Evolutionary conservation across 2,329 filamentous ascomycete genomes (phyloP).

Genomic region (Apiospora hydei): DNA sequence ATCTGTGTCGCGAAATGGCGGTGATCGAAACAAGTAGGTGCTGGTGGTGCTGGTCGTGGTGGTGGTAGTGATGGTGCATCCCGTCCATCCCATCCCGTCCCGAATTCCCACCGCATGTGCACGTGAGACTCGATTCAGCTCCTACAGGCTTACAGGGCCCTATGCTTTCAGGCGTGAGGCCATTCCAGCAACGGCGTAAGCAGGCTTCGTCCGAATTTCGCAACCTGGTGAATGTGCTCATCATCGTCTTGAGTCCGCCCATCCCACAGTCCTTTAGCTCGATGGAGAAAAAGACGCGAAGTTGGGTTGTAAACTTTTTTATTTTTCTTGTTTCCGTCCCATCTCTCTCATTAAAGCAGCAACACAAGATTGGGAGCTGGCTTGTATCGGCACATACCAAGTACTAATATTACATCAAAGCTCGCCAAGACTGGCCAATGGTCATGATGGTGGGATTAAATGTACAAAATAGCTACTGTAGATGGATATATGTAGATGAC

Average conservation of each 20-base stretch:
- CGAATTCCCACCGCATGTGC: not conserved
- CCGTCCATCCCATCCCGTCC: not conserved
- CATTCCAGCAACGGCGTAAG: not conserved
- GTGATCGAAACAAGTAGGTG: conserved; percentile 19
- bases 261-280: conserved; percentile 14
- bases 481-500: not conserved
- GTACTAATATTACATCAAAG: not conserved
- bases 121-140: conserved; percentile 20
- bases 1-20: conserved; percentile 13
- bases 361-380: conserved; percentile 5
- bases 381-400: not conserved
- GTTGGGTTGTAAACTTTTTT: not conserved
- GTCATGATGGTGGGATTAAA: conserved; percentile 7
- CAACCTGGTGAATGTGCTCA: conserved; percentile 6
- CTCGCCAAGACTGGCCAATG: not conserved
- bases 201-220: not conserved
- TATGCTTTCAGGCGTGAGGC: not conserved
- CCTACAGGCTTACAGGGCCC: not conserved
- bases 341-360: conserved; percentile 6
- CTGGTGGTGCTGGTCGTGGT: not conserved
- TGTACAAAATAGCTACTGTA: not conserved
- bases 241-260: conserved; percentile 7
- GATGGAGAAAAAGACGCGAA: conserved; percentile 20
- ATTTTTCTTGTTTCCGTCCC: not conserved
- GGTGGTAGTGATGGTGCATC: not conserved